Conservation (phyloP, 805 yeast species). For the Brettanomyces nanus region DNA sequence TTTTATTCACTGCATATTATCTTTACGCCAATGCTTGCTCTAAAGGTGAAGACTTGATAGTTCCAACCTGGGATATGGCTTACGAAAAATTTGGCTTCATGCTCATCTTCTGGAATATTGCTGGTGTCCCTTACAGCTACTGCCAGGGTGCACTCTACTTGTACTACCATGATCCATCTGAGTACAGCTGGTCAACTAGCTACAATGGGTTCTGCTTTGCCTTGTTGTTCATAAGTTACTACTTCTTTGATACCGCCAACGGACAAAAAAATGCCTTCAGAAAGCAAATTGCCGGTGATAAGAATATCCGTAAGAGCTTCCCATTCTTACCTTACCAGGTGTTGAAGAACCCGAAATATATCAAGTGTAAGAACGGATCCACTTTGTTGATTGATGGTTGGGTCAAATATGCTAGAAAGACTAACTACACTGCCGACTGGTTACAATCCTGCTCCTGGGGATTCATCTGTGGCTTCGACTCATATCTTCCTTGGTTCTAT, state of each 20-base stretch:
- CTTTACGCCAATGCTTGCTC: constrained; percentile 94
- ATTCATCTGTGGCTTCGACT: constrained; percentile 74
- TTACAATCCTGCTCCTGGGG: constrained; percentile 88
- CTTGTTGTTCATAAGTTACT: constrained; percentile 63
- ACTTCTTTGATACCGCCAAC: constrained; percentile 89
- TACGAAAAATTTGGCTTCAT: constrained; percentile 99
- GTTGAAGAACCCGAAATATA: constrained; percentile 75
- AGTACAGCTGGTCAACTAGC: constrained; percentile 62
- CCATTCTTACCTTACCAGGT: constrained; percentile 86
- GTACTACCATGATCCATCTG: constrained; percentile 74
- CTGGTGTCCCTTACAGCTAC: constrained; percentile 98
- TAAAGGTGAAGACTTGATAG: constrained; percentile 95
- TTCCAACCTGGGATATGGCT: constrained; percentile 99
- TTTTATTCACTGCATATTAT: constrained; percentile 81
- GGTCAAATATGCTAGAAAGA: constrained; percentile 88
- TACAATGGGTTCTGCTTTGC: constrained; percentile 53
- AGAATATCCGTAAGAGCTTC: constrained; percentile 71
- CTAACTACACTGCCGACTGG: constrained; percentile 93
- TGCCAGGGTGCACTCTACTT: constrained; percentile 87
- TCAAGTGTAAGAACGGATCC: constrained; percentile 80
- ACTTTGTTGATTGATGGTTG: constrained; percentile 86
- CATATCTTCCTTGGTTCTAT: constrained; percentile 94
- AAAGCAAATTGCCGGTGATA: constrained; percentile 74
- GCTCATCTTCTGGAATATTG: constrained; percentile 98
- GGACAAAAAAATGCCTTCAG: constrained; percentile 94